Evolutionary conservation across 352 stramenopile genomes (phyloP), one percentile per base, ranked within the genome.

Genomic region (Aphanomyces cochlioides): DNA sequence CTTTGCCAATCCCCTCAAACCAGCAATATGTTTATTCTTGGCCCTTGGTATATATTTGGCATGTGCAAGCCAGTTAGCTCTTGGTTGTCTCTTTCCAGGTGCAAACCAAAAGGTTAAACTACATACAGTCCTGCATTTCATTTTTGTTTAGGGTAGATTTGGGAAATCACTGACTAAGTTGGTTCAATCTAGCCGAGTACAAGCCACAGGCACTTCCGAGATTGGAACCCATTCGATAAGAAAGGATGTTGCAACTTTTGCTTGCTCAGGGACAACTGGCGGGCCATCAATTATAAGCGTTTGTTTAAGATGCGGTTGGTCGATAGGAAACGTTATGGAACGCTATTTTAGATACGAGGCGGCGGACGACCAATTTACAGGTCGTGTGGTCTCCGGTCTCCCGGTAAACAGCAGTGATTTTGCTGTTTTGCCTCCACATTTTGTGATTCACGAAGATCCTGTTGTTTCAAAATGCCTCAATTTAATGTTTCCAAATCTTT

Each of bases 151-250:
- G 45, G n/a, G n/a, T 53, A 53, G 45, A 53, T 53, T 53, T 53
- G 45, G 45, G n/a, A 53, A 53, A 53, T 53, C 45, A 19, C n/a
- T n/a, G n/a, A n/a, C n/a, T 53, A 19, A 19, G 45, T 53, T 53
- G 45, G 45, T n/a, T 19, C 1, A 19, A 53, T 19, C 13, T 15
- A 53, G 45, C n/a, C 13, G 45, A 15, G n/a, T 19, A 2, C 45
- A 19, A 53, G 13, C 45, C 2, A 53, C n/a, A 15, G 13, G n/a
- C 13, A 53, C 13, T n/a, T 19, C 13, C 45, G 45, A 53, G 2
- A 53, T 53, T 53, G 45, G 2, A 19, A 53, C 45, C 13, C 45
- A 53, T 19, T 53, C 45, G 13, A 53, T 53, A 15, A 15, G 45
- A 19, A 2, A 53, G 45, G 13, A 2, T 15, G 2, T 53, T 15